phyloP scores from a whole-genome alignment of 1,284 basidiomycete species.

The Pisolithus thermaeus region DNA sequence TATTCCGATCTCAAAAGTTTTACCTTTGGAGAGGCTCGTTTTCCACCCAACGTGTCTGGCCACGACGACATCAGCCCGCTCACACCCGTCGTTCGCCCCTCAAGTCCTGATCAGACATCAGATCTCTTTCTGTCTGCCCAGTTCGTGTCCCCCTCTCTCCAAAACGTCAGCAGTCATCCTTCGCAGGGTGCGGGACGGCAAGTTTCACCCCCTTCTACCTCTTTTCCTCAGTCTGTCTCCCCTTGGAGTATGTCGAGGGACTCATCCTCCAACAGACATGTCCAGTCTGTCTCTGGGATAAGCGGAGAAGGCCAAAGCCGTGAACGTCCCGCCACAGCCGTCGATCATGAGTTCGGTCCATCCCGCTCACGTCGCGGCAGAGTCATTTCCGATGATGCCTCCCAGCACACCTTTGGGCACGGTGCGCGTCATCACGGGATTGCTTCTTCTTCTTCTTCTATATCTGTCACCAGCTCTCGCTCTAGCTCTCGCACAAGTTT shows the following conservation, averaged over 20 bases:
- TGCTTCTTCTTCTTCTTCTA: conserved; percentile 41
- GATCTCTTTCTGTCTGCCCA: conserved; percentile 45
- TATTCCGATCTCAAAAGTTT: conserved; percentile 25
- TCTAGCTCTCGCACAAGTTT: conserved; percentile 31
- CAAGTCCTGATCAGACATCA: conserved; percentile 44
- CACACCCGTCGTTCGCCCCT: conserved; percentile 11
- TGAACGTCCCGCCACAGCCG: conserved; percentile 27
- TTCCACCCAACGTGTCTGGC: conserved; percentile 7
- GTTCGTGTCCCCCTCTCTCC: conserved; percentile 12
- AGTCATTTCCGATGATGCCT: conserved; percentile 41
- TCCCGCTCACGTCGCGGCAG: conserved; percentile 14
- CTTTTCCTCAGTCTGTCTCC: conserved; percentile 8
- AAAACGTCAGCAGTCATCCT: conserved; percentile 33
- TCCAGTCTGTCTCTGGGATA: conserved; percentile 11
- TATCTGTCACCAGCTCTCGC: conserved; percentile 33
- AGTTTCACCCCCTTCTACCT: conserved; percentile 13
- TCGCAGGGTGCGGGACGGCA: conserved; percentile 30
- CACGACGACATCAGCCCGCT: conserved; percentile 25
- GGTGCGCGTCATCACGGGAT: conserved; percentile 18
- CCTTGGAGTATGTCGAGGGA: too few relatives aligned
- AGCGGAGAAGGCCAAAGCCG: conserved; percentile 29
- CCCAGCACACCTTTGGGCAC: conserved; percentile 45
- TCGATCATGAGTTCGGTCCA: conserved; percentile 22
- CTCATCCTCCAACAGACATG: too few relatives aligned
- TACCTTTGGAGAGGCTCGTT: conserved; percentile 19